phyloP scores from a whole-genome alignment of 495 filamentous ascomycete genomes.

The Tuber microsphaerosporum region DNA sequence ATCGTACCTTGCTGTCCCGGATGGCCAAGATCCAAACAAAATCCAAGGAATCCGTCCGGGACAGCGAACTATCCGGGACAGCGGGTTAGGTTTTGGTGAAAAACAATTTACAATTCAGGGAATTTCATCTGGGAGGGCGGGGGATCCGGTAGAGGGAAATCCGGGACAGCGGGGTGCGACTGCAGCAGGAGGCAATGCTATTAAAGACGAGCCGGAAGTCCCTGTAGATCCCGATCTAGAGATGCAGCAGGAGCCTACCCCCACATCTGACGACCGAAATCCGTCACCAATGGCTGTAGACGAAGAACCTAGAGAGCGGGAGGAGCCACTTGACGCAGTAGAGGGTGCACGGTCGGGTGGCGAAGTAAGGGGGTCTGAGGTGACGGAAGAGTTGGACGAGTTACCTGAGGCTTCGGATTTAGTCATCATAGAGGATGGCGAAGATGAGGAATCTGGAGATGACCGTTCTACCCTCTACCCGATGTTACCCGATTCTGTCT shows the following conservation, averaged over 20 bases:
- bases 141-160: no score
- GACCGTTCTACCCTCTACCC: slow-evolving; percentile 3
- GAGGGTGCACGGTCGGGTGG: background rate
- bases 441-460: slow-evolving; percentile 9
- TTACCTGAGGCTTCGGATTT: slow-evolving; percentile 7
- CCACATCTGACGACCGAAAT: background rate
- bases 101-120: no score
- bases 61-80: no score
- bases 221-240: slow-evolving; percentile 1
- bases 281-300: background rate
- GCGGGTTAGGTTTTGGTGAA: no score
- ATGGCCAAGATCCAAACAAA: no score
- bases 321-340: background rate
- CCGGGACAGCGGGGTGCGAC: no score
- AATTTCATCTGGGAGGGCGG: no score
- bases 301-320: background rate
- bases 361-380: background rate
- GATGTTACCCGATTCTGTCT: slow-evolving; percentile 19
- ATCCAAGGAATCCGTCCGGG: no score
- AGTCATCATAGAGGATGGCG: slow-evolving; percentile 14
- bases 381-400: background rate
- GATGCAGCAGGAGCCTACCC: background rate
- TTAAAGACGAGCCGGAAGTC: background rate
- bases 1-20: no score
- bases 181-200: background rate